Evolutionary conservation across 495 filamentous ascomycete genomes (phyloP).

Genomic region (Entonaema liquescens): DNA sequence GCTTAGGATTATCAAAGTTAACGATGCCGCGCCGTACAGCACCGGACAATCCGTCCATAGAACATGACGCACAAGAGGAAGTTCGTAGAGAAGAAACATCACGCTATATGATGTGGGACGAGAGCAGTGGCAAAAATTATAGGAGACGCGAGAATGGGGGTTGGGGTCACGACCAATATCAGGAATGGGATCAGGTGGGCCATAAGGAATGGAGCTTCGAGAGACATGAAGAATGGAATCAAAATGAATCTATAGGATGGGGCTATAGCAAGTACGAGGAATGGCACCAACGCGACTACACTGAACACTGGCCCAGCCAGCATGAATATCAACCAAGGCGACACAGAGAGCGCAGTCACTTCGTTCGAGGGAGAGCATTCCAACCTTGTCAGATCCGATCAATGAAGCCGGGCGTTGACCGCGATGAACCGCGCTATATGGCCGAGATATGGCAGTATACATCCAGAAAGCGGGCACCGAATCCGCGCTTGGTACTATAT

Average conservation of each 20-base stretch:
- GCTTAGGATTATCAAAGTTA: neutral
- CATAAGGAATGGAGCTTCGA: neutral
- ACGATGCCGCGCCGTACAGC: neutral
- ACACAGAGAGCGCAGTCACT: neutral
- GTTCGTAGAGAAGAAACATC: neutral
- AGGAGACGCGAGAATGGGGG: neutral
- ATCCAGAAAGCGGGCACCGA: neutral
- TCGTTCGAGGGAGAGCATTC: neutral
- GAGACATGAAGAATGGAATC: neutral
- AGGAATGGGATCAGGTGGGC: neutral
- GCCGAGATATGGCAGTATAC: neutral
- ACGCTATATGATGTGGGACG: neutral
- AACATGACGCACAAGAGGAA: neutral
- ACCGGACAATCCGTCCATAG: too few relatives aligned
- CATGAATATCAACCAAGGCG: neutral
- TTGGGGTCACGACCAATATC: neutral
- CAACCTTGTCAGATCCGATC: neutral
- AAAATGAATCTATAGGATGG: neutral
- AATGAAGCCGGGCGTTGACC: neutral
- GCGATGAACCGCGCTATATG: slow-evolving; percentile 3
- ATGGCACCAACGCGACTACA: neutral
- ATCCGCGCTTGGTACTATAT: neutral
- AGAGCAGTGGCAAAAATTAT: neutral
- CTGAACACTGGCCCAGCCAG: neutral
- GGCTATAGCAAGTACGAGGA: neutral